Base-by-base conservation (phyloP, 768 basidiomycete species). In the Agrocybe praecox region DNA sequence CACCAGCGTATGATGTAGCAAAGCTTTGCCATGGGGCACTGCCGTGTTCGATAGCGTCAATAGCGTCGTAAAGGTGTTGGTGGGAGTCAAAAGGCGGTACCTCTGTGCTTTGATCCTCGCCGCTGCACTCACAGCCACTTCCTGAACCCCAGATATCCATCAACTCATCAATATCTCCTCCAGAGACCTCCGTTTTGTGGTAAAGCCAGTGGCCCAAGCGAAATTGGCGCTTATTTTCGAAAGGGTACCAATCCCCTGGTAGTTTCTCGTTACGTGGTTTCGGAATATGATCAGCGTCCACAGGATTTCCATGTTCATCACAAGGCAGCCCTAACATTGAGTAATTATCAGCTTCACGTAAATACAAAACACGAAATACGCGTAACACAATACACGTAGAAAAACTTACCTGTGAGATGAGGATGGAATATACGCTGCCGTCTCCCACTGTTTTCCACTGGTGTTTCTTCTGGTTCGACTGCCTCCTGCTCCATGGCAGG, bases 41-140 rank as follows among this genome's bases (percentile, higher is more conserved):
- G 44, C 74, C 67, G 0, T 54, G 34, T 2, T 40, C 17, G 6
- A 63, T 68, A 0, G 64, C 6, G 26, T 74, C 69, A 46, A 74
- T 74, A 0, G 63, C 61, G 1, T 32, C 43, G 34, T 73, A 69
- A 44, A 74, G 52, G 2, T 67, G 47, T 18, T 55, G 3, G n/a
- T 62, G 55, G 11, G 58, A 52, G 0, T 50, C 26, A 36, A 69
- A 71, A 0, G 67, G 65, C 0, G 50, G 49, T 4, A 49, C 23
- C 3, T n/a, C 57, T 58, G 29, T 50, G 34, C 10, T 49, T 12
- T 18, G 15, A 10, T n/a, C n/a, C n/a, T n/a, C n/a, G n/a, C n/a
- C n/a, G n/a, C n/a, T n/a, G n/a, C n/a, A n/a, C n/a, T n/a, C n/a
- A n/a, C n/a, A n/a, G n/a, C n/a, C n/a, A 17, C 29, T 24, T 2